A percentile compares a stretch with the other conserved stretches of the same genome.
phyloP scores from a whole-genome alignment of 345 rosid species.

The Psidium friedrichsthalianum region DNA sequence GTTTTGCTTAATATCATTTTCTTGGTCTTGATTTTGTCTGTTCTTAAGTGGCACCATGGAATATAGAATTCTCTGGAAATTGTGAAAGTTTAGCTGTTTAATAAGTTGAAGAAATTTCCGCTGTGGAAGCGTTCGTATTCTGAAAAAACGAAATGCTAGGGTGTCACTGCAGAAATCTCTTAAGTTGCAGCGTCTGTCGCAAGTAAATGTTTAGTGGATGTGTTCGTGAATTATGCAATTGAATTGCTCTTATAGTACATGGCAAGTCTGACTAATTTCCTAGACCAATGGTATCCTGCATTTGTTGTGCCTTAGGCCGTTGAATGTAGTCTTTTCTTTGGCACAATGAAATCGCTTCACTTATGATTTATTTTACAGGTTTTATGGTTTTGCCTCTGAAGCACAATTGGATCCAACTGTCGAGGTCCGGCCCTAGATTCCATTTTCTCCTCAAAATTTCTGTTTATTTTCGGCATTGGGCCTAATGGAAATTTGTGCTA shows the following conservation, averaged over 20 bases:
- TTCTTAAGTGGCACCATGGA: neutral
- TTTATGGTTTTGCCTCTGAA: slow-evolving; percentile 85
- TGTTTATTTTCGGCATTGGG: neutral
- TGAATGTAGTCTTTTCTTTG: neutral
- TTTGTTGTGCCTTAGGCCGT: neutral
- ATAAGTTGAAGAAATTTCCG: neutral
- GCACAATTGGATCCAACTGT: slow-evolving; percentile 88
- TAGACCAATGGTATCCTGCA: neutral
- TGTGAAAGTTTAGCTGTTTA: neutral
- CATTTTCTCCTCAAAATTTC: neutral
- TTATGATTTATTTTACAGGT: slow-evolving; percentile 28
- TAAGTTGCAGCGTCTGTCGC: neutral
- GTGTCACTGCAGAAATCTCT: neutral
- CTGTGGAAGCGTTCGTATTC: neutral
- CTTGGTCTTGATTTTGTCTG: neutral
- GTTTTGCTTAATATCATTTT: neutral
- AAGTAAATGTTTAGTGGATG: neutral
- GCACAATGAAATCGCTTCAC: neutral
- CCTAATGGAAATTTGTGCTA: neutral
- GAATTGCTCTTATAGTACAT: neutral
- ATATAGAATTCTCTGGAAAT: neutral
- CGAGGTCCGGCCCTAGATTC: slow-evolving; percentile 41
- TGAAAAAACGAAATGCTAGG: neutral
- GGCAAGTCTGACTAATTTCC: neutral
- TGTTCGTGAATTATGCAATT: neutral